Percentiles rank a stretch among this genome's conserved stretches.
Evolutionary conservation across 106 monocot genomes (phyloP).

Genomic region (Dactylorhiza incarnata): DNA sequence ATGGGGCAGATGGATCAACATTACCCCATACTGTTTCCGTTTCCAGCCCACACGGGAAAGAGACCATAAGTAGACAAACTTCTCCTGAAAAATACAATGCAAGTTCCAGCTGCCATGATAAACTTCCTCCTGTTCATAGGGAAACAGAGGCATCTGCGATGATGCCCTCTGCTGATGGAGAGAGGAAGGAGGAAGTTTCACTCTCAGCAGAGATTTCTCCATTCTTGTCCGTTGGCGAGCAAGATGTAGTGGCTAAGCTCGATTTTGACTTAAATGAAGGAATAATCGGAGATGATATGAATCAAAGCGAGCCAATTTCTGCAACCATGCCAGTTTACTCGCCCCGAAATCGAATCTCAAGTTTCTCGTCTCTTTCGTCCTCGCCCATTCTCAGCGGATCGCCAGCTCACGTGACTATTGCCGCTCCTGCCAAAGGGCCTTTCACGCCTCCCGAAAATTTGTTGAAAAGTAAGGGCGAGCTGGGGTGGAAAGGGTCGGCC

Average conservation of each 20-base stretch:
- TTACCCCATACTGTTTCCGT: conserved; percentile 11
- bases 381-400: conserved; percentile 14
- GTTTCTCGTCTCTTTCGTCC: conserved; percentile 22
- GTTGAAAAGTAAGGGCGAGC: conserved; percentile 38
- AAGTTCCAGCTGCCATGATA: conserved; percentile 9
- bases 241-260: conserved; percentile 34
- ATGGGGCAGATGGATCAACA: conserved; percentile 6
- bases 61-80: conserved; percentile 10
- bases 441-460: conserved; percentile 72
- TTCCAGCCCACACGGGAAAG: conserved; percentile 5
- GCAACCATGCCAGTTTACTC: conserved; percentile 23
- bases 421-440: conserved; percentile 76
- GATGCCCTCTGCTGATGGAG: conserved; percentile 15
- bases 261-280: conserved; percentile 89
- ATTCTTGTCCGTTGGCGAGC: conserved; percentile 3
- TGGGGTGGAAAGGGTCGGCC: conserved; percentile 94
- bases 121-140: background rate
- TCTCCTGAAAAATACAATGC: conserved; percentile 5
- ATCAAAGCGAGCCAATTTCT: conserved; percentile 33
- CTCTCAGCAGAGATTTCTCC: conserved; percentile 18
- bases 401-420: conserved; percentile 47
- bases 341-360: conserved; percentile 18
- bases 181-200: conserved; percentile 20
- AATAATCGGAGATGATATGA: conserved; percentile 45
- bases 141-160: conserved; percentile 18